These are phyloP conservation scores for Fusarium sp. DNA, from an alignment of 2,329 filamentous ascomycete genomes.

Conservation along the genomic window DNA sequence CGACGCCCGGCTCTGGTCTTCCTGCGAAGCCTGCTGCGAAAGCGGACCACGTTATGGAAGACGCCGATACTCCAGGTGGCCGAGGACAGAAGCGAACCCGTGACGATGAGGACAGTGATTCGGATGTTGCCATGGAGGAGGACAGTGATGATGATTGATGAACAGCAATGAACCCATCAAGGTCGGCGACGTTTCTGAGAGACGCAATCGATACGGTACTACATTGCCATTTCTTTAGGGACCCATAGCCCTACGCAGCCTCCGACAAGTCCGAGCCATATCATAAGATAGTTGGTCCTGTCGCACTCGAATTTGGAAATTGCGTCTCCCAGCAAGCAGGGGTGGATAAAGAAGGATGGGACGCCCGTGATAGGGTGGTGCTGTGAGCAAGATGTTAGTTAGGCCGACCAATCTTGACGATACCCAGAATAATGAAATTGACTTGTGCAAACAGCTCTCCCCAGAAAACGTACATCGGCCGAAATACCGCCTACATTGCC, in stretches of 20 bases:
- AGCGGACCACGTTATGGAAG: slow-evolving; percentile 59
- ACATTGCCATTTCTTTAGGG: slow-evolving; percentile 71
- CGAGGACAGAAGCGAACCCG: slow-evolving; percentile 76
- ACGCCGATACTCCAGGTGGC: slow-evolving; percentile 62
- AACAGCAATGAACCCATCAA: slow-evolving; percentile 53
- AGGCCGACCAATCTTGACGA: slow-evolving; percentile 46
- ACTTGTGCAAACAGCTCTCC: slow-evolving; percentile 43
- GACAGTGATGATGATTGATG: slow-evolving; percentile 76
- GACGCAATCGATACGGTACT: slow-evolving; percentile 37
- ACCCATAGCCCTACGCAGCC: slow-evolving; percentile 81
- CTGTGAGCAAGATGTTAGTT: slow-evolving; percentile 60
- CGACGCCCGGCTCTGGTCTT: slow-evolving; percentile 52
- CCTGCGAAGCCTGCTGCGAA: slow-evolving; percentile 60
- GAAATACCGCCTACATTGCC: slow-evolving; percentile 79
- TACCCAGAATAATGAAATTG: slow-evolving; percentile 44
- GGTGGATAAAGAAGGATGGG: slow-evolving; percentile 91
- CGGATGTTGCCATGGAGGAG: slow-evolving; percentile 74
- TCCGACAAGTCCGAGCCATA: slow-evolving; percentile 91
- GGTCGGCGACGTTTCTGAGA: slow-evolving; percentile 32
- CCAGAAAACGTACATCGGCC: slow-evolving; percentile 70
- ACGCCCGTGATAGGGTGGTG: slow-evolving; percentile 84
- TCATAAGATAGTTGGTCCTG: slow-evolving; percentile 77
- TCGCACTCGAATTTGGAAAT: slow-evolving; percentile 73
- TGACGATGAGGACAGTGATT: slow-evolving; percentile 72
- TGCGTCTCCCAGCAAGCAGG: slow-evolving; percentile 86